phyloP scores from a whole-genome alignment of 2,329 filamentous ascomycete species.

The Neodidymelliopsis sp. region DNA sequence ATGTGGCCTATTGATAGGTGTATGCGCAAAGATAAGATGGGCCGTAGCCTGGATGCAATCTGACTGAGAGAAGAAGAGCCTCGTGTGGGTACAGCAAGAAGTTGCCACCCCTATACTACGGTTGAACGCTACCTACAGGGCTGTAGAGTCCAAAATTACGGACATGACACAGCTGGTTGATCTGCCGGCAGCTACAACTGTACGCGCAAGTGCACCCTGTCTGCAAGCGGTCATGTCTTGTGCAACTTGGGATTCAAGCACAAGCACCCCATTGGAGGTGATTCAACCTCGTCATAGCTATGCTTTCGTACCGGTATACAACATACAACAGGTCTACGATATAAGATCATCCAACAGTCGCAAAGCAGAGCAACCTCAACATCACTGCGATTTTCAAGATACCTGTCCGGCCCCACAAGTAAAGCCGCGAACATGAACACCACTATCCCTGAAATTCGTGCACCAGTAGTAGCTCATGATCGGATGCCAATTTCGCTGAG shows the following conservation, averaged over 20 bases:
- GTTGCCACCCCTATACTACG: not conserved
- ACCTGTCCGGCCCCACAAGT: not conserved
- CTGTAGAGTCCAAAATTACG: not conserved
- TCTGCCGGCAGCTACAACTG: not conserved
- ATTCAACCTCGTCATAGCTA: slow-evolving; percentile 8
- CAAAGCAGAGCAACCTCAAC: not conserved
- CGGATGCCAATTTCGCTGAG: not conserved
- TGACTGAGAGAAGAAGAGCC: not conserved
- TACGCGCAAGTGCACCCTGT: slow-evolving; percentile 2
- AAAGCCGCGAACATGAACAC: not conserved
- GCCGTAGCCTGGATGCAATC: slow-evolving; percentile 1
- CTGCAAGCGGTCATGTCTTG: slow-evolving; percentile 13
- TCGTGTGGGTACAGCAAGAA: not conserved
- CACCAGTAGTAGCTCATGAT: not conserved
- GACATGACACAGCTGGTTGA: not conserved
- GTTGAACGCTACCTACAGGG: not conserved
- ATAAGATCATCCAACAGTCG: not conserved
- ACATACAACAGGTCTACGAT: not conserved
- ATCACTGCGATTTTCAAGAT: not conserved
- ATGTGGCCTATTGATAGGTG: not conserved
- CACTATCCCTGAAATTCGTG: not conserved
- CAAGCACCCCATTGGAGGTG: not conserved
- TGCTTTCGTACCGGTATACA: slow-evolving; percentile 1
- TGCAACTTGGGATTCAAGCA: not conserved
- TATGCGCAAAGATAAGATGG: not conserved